These are phyloP conservation scores for Fusarium nisikadoi DNA, from an alignment of 2,329 filamentous ascomycete species.

Conservation along the genomic window DNA sequence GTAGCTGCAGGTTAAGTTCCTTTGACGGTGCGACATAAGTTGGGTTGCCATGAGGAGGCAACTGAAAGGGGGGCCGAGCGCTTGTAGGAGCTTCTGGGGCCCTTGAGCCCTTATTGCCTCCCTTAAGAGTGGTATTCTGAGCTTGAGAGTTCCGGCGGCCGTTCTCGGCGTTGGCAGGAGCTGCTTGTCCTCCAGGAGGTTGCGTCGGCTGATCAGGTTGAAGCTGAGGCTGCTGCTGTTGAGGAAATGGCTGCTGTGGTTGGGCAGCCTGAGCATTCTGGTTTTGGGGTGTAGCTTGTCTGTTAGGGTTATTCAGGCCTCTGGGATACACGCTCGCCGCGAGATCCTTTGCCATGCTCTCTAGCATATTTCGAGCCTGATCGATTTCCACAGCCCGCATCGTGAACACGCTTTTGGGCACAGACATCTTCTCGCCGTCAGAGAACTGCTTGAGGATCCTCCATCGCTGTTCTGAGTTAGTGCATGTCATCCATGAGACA, in stretches of 20 bases:
- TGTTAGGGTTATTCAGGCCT: conserved; percentile 41
- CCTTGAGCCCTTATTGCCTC: conserved; percentile 57
- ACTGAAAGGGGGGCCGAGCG: conserved; percentile 65
- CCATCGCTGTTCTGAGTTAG: conserved; percentile 59
- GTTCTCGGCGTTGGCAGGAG: conserved; percentile 59
- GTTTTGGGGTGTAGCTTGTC: conserved; percentile 44
- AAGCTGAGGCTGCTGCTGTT: conserved; percentile 48
- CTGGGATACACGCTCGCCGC: conserved; percentile 47
- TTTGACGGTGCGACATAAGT: conserved; percentile 63
- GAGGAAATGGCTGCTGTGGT: conserved; percentile 48
- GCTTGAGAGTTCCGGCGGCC: conserved; percentile 63
- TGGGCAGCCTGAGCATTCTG: conserved; percentile 48
- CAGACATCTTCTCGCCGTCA: conserved; percentile 59
- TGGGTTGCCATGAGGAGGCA: conserved; percentile 69
- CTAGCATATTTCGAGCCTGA: conserved; percentile 58
- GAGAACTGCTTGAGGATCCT: conserved; percentile 65
- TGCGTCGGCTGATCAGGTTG: conserved; percentile 39
- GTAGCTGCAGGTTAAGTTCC: conserved; percentile 66
- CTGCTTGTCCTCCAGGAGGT: conserved; percentile 37
- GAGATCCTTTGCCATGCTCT: conserved; percentile 63
- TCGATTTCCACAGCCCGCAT: conserved; percentile 64
- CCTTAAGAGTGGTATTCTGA: conserved; percentile 54
- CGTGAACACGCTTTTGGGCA: conserved; percentile 61
- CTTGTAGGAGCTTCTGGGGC: conserved; percentile 68
- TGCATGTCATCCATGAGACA: background rate